Conservation (phyloP, 441 rosid genomes). For the Geranium incanum region DNA sequence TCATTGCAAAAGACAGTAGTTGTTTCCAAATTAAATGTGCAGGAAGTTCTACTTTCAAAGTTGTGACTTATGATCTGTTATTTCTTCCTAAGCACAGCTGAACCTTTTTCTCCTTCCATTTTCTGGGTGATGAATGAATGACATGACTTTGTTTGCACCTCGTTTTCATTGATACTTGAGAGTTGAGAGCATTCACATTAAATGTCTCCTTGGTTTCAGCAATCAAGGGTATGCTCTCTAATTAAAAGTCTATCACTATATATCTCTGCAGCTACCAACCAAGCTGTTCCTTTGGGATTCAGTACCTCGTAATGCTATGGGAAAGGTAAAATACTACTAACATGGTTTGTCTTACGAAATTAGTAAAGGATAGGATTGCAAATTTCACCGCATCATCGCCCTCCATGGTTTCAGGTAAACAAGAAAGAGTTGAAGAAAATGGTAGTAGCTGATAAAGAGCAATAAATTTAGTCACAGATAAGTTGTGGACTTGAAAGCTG, state of each 20-base stretch:
- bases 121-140: no score
- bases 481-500: neutral
- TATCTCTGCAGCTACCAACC: constrained; percentile 62
- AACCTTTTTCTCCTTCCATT: no score
- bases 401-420: constrained; percentile 55
- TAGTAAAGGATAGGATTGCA: neutral
- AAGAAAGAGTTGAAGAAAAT: constrained; percentile 77
- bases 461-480: constrained; percentile 19
- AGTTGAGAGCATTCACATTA: neutral
- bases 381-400: neutral
- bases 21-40: no score
- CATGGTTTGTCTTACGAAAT: neutral
- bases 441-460: constrained; percentile 37
- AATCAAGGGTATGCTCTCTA: no score
- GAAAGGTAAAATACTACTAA: constrained; percentile 50
- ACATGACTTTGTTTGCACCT: neutral
- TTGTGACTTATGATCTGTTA: no score
- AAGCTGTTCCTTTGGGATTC: constrained; percentile 74
- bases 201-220: neutral
- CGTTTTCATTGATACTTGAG: neutral
- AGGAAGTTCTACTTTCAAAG: no score
- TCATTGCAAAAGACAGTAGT: no score
- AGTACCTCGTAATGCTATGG: constrained; percentile 95
- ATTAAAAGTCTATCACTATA: neutral
- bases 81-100: no score